phyloP scores from a whole-genome alignment of 805 yeast species.

The Metschnikowia chrysomelidarum region DNA sequence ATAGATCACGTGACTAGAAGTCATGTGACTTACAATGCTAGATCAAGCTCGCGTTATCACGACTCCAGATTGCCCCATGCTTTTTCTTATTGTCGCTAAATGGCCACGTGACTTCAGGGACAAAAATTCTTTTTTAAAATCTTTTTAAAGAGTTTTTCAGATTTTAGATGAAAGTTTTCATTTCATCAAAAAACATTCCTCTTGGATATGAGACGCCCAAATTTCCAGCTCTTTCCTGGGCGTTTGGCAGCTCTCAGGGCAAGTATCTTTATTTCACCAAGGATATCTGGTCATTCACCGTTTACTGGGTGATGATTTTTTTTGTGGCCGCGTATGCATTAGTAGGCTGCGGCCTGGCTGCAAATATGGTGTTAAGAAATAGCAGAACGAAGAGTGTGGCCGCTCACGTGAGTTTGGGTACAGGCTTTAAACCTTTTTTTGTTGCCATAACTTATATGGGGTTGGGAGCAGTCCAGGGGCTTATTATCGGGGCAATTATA shows the following conservation, averaged over 20 bases:
- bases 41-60: neutral
- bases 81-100: neutral
- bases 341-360: conserved; percentile 60
- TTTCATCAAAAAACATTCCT: conserved; percentile 58
- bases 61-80: neutral
- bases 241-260: conserved; percentile 44
- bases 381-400: conserved; percentile 15
- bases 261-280: conserved; percentile 63
- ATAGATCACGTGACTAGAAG: conserved; percentile 1
- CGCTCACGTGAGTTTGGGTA: conserved; percentile 2
- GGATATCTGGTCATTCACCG: conserved; percentile 83
- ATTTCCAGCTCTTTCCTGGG: conserved; percentile 84
- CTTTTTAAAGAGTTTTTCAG: too few species aligned
- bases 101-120: neutral
- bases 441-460: conserved; percentile 48
- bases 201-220: conserved; percentile 76
- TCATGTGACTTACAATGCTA: conserved; percentile 4
- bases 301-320: conserved; percentile 76
- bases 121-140: too few species aligned
- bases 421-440: conserved; percentile 30
- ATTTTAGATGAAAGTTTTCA: conserved; percentile 30
- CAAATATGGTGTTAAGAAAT: conserved; percentile 24
- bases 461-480: conserved; percentile 62
- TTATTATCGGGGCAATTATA: conserved; percentile 69
- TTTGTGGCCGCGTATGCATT: conserved; percentile 59